Conservation (phyloP, 2,329 filamentous ascomycete genomes). For the Sporothrix inflata region DNA sequence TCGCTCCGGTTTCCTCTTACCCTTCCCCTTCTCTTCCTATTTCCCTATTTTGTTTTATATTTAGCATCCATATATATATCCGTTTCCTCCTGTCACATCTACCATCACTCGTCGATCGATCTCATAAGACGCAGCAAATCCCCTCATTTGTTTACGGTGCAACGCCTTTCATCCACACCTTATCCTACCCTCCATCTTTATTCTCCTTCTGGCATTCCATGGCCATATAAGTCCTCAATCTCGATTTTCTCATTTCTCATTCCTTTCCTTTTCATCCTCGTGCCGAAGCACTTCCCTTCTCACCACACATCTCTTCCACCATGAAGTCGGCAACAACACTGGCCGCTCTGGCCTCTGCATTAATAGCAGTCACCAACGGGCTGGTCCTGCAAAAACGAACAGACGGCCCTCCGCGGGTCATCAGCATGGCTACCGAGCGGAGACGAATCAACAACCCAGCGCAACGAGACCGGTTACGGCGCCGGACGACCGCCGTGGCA, state of each 20-base stretch:
- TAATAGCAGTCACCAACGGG: conserved; percentile 35
- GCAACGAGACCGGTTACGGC: conserved; percentile 49
- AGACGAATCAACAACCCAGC: conserved; percentile 47
- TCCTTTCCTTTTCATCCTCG: neutral
- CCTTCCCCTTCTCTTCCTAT: neutral
- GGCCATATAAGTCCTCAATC: neutral
- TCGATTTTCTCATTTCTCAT: neutral
- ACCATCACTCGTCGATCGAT: conserved; percentile 8
- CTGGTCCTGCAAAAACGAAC: conserved; percentile 41
- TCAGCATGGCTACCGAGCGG: conserved; percentile 52
- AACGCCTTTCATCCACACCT: neutral
- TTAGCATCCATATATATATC: neutral
- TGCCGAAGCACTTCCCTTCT: neutral
- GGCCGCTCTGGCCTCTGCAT: conserved; percentile 39
- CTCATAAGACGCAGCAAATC: conserved; percentile 14
- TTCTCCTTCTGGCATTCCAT: neutral
- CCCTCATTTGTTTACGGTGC: neutral
- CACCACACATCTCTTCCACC: neutral
- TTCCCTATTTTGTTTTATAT: neutral
- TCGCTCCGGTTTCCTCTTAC: neutral
- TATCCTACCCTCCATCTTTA: neutral
- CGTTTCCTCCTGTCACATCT: conserved; percentile 8
- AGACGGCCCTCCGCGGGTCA: conserved; percentile 47
- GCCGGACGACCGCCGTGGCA: conserved; percentile 50
- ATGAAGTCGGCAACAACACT: conserved; percentile 46